Conservation (phyloP, 1,284 basidiomycete species). For the Malassezia psittaci region DNA sequence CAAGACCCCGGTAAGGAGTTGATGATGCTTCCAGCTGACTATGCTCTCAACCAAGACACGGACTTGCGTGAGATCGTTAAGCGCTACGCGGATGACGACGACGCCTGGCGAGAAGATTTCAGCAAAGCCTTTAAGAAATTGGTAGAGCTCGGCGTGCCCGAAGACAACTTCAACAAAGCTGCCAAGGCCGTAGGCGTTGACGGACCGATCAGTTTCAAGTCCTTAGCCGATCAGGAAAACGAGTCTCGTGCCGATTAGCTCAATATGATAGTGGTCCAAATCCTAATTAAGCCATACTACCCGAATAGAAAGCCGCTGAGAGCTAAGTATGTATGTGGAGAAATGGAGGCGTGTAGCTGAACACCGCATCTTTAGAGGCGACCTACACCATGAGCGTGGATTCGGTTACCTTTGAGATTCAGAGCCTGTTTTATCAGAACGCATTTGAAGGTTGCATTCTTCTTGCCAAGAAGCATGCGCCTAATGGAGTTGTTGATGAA, state of each 20-base stretch:
- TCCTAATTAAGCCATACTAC: too few relatives aligned
- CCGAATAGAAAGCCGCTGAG: background rate
- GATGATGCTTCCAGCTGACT: slow-evolving; percentile 64
- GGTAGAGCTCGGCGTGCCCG: slow-evolving; percentile 42
- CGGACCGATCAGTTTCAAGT: slow-evolving; percentile 4
- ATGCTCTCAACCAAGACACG: slow-evolving; percentile 32
- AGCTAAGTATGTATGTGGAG: background rate
- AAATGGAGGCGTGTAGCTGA: slow-evolving; percentile 1
- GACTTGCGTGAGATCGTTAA: slow-evolving; percentile 40
- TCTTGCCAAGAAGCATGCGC: slow-evolving; percentile 18
- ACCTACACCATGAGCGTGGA: slow-evolving; percentile 17
- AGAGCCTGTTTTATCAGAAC: slow-evolving; percentile 44
- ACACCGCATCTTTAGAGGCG: background rate
- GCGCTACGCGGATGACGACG: slow-evolving; percentile 44
- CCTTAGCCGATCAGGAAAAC: slow-evolving; percentile 8
- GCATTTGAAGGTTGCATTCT: slow-evolving; percentile 40
- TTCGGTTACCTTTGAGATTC: slow-evolving; percentile 29
- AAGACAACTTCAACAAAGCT: slow-evolving; percentile 28
- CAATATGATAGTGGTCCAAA: too few relatives aligned
- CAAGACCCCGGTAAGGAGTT: slow-evolving; percentile 73
- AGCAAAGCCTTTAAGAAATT: slow-evolving; percentile 28
- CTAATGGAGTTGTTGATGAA: slow-evolving; percentile 19
- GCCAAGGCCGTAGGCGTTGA: slow-evolving; percentile 1
- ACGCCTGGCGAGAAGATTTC: slow-evolving; percentile 45
- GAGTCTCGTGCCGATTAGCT: background rate